A percentile compares a stretch with the other conserved stretches of the same genome.
Evolutionary conservation across 805 yeast genomes (phyloP).

Genomic region (Starmerella stigmatis): DNA sequence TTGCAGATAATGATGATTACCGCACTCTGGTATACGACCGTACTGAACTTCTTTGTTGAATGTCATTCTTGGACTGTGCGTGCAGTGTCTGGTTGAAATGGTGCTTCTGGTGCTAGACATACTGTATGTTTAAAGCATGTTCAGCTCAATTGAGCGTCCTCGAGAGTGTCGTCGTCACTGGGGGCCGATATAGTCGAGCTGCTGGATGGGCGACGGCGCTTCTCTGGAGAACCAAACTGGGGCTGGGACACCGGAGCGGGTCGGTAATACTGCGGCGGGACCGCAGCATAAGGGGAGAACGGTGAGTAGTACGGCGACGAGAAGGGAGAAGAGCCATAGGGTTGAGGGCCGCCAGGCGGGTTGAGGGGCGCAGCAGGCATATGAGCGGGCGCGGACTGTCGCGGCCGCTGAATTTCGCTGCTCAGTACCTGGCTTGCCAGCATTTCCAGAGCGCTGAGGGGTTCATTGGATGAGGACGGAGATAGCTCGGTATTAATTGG

Average conservation of each 20-base stretch:
- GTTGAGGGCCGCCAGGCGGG: background rate
- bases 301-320: conserved; percentile 18
- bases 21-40: no score
- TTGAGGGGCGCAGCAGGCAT: conserved; percentile 2
- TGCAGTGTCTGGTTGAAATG: no score
- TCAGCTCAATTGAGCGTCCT: conserved; percentile 14
- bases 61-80: no score
- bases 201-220: conserved; percentile 28
- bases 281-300: conserved; percentile 17
- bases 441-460: conserved; percentile 41
- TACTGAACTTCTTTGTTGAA: no score
- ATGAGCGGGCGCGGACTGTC: conserved; percentile 2
- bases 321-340: conserved; percentile 16
- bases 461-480: background rate
- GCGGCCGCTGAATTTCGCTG: conserved; percentile 17
- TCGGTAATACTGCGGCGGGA: conserved; percentile 13
- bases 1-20: no score
- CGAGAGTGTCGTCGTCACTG: conserved; percentile 29
- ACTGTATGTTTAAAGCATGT: background rate
- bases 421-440: conserved; percentile 45
- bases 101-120: no score
- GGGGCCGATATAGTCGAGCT: conserved; percentile 31
- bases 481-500: conserved; percentile 19
- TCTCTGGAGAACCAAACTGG: conserved; percentile 17
- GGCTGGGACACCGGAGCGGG: conserved; percentile 28